phyloP scores from a whole-genome alignment of 1,139 yeast species.

The Yamadazyma mexicana region DNA sequence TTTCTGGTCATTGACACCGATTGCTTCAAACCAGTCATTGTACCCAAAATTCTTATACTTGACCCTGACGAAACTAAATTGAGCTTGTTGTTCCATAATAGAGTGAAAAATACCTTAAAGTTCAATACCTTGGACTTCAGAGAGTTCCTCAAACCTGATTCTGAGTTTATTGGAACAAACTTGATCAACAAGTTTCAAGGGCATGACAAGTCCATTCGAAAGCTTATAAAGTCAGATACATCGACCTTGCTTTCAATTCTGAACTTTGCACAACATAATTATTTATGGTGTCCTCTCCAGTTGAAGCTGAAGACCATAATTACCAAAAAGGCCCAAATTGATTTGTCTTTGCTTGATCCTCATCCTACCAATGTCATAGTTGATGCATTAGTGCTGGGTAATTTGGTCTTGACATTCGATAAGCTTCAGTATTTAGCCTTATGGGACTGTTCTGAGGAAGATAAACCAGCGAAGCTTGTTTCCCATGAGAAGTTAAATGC shows the following conservation, averaged over 20 bases:
- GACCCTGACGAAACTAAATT: constrained; percentile 13
- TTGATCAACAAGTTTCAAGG: constrained; percentile 68
- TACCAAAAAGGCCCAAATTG: constrained; percentile 37
- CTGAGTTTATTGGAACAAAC: constrained; percentile 15
- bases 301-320: constrained; percentile 26
- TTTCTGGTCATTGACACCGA: constrained; percentile 15
- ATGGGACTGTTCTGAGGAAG: constrained; percentile 60
- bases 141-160: constrained; percentile 10
- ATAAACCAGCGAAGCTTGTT: constrained; percentile 28
- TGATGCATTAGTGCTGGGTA: constrained; percentile 36
- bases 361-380: constrained; percentile 21
- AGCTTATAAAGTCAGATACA: constrained; percentile 48
- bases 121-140: constrained; percentile 23
- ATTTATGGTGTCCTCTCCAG: constrained; percentile 61
- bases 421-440: constrained; percentile 55
- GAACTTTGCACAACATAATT: constrained; percentile 54
- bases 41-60: constrained; percentile 23
- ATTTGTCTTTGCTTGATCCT: constrained; percentile 13
- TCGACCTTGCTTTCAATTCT: constrained; percentile 34
- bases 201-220: constrained; percentile 76
- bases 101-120: constrained; percentile 38
- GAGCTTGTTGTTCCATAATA: constrained; percentile 36
- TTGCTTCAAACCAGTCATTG: constrained; percentile 24
- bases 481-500: constrained; percentile 15
- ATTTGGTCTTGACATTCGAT: constrained; percentile 50